phyloP scores from a whole-genome alignment of 208 protist genomes.

The Borovskyia barvae region DNA sequence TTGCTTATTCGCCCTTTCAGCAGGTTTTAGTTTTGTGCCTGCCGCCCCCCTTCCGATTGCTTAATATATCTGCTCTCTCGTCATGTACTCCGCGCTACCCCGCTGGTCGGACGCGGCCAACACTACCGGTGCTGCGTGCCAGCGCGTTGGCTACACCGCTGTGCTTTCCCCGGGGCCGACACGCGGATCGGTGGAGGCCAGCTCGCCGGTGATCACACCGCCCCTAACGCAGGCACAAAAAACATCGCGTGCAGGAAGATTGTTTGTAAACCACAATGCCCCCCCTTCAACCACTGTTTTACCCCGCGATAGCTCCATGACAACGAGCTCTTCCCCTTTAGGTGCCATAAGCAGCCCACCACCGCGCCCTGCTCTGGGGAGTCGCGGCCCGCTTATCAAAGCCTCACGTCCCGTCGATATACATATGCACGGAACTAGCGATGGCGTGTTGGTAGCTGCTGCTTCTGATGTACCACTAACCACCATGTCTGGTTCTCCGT shows the following conservation, averaged over 20 bases:
- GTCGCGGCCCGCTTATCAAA: neutral
- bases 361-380: neutral
- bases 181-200: neutral
- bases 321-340: neutral
- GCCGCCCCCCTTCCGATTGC: neutral
- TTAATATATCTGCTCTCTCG: too few relatives aligned
- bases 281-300: too few relatives aligned
- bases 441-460: too few relatives aligned
- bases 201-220: neutral
- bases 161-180: neutral
- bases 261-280: constrained; percentile 25
- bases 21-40: neutral
- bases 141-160: neutral
- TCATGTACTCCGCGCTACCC: constrained; percentile 21
- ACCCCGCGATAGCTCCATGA: too few relatives aligned
- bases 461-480: too few relatives aligned
- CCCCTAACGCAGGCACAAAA: neutral
- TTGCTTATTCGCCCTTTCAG: neutral
- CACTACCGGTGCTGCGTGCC: neutral
- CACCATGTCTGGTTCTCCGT: too few relatives aligned
- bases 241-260: constrained; percentile 1
- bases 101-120: constrained; percentile 5
- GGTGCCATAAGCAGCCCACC: neutral
- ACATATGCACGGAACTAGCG: too few relatives aligned
- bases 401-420: neutral